Evolutionary conservation across 106 monocot species (phyloP), one percentile per base, ranked within the genome.

Genomic region (Cymbidium sinense): DNA sequence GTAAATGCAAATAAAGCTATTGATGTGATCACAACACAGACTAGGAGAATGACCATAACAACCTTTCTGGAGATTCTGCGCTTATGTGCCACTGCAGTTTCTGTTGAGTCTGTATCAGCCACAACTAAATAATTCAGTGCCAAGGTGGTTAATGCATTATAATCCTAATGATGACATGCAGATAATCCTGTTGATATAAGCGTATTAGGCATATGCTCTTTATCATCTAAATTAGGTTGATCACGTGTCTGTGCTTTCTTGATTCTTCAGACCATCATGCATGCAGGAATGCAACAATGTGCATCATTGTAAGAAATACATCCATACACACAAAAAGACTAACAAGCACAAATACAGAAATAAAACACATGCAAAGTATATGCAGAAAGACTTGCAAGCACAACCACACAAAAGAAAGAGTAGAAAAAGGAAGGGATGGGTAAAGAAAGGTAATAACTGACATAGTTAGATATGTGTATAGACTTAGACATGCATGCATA

Each of bases 11-110:
- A 39, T 69, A 93, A 79, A 20, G 89, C 93, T 20, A 86, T 82
- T 50, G 84, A 77, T 61, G 88, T 86, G 69, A 88, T 74, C 64
- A 84, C 77, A 76, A 81, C 85, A 78, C 91, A 88, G 1, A 93
- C 80, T 25, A 93, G 50, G 27, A 96, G 84, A 74, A 85, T 77
- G 58, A 82, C 79, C 23, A 91, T 6, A 70, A 88, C 65, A 61
- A 54, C 73, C 86, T 77, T 91, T 50, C 34, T 81, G 30, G 86
- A 86, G 54, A 82, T n/a, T n/a, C n/a, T 62, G 52, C 39, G 82
- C 64, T 77, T 88, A 72, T 88, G 83, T 77, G 82, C 34, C 9
- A 44, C 70, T 70, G 84, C 43, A 47, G 50, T 73, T 76, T 77
- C 87, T 43, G 65, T 13, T 82, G 82, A 77, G 77, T 54, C 86